These are phyloP conservation scores for Colletotrichum tamarilloi DNA, from an alignment of 2,329 filamentous ascomycete genomes.

Conservation along the genomic window DNA sequence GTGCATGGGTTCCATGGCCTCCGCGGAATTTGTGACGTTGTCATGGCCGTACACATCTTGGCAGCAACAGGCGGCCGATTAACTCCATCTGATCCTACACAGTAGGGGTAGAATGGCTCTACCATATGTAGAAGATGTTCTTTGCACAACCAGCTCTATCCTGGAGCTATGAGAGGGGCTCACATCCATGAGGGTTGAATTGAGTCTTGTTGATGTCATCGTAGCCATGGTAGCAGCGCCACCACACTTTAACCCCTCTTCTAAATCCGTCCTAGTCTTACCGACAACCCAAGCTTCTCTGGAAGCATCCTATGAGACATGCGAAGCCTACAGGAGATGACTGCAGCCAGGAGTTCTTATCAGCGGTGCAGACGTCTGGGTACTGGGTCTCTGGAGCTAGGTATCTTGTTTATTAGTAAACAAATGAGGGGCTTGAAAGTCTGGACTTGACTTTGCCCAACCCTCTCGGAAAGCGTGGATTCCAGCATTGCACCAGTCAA, in stretches of 20 bases:
- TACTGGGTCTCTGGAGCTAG: background rate
- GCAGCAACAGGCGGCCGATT: background rate
- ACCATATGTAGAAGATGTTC: background rate
- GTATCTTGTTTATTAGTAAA: background rate
- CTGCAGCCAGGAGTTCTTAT: background rate
- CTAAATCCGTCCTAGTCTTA: background rate
- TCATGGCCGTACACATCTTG: background rate
- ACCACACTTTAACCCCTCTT: background rate
- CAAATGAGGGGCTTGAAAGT: background rate
- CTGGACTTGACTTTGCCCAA: background rate
- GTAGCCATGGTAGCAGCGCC: background rate
- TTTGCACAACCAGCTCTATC: background rate
- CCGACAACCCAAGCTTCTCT: background rate
- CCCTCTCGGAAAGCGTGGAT: background rate
- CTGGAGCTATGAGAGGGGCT: background rate
- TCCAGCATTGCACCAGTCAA: background rate
- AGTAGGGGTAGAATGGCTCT: too few species aligned
- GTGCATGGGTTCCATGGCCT: background rate
- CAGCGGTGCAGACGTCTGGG: too few species aligned
- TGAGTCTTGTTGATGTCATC: constrained; percentile 21
- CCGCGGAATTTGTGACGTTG: background rate
- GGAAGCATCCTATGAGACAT: background rate
- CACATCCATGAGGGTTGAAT: background rate
- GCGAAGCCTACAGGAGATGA: background rate
- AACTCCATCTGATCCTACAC: background rate